Base-by-base conservation (phyloP, 2,329 filamentous ascomycete species). In the Phyllosticta capitalensis region DNA sequence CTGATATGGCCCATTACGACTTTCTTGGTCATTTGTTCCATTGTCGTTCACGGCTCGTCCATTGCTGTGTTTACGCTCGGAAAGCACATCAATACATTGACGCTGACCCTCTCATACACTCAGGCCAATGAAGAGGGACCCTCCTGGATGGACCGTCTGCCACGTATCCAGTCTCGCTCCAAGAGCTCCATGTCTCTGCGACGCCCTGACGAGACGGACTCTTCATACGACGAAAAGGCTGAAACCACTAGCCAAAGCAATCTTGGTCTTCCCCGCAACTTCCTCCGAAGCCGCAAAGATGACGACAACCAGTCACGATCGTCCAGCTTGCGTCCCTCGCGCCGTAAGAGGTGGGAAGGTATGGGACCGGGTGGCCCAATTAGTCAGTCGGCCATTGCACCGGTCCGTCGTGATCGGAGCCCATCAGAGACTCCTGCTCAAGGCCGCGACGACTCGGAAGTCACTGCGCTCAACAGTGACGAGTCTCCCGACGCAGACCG, bases 61-160 rank as follows among this genome's bases (percentile, higher is more conserved):
- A 88, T 99, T 66, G 94, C 94, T 5, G 94, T 99, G 9, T 99
- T 99, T 68, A 97, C 94, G 0, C 83, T 99, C 1, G 94, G 94
- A 67, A 99, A 97, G 74, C 92, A 89, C 62, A 99, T 99, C 82
- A 97, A 97, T 76, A 97, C 94, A 0, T 76, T 99, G 65, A 92
- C 90, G 0, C 80, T 99, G 62, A 96, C 94, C 59, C 89, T 99
- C 83, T 96, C 94, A 0, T 99, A 97, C 76, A 99, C 94, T 0
- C 84, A 87, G 62, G 91, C 87, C 19, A 89, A 88, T 55, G 92
- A 96, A 59, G 90, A 95, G 38, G 90, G 91, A 0, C 89, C 91
- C 2, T 85, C 85, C 1, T 99, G 94, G 94, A 95, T 97, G 89
- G 94, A 95, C 66, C 83, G 94, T 58, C 78, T 99, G 51, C 94